A percentile compares a stretch with the other conserved stretches of the same genome.
Conservation (phyloP, 1,284 basidiomycete species). For the Afroboletus lepidellus region DNA sequence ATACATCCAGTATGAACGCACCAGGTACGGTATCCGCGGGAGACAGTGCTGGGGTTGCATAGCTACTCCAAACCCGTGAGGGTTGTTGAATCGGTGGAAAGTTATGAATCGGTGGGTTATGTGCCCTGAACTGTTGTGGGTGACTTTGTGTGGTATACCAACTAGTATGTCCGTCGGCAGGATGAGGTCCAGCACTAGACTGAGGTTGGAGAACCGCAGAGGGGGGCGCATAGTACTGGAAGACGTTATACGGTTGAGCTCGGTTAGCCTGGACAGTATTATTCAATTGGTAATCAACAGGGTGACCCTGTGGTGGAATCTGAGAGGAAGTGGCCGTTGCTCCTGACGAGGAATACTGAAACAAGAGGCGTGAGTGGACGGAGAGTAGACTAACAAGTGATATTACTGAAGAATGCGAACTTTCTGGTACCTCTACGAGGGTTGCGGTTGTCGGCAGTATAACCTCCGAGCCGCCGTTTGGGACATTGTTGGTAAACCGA, state of each 20-base stretch:
- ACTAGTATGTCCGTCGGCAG: constrained; percentile 9
- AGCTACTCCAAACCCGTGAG: constrained; percentile 9
- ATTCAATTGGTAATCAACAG: constrained; percentile 4
- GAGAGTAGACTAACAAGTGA: background rate
- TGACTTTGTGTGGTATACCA: constrained; percentile 16
- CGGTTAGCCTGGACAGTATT: constrained; percentile 2
- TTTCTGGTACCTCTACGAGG: constrained; percentile 31
- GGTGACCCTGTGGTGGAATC: constrained; percentile 3
- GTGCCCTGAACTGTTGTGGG: constrained; percentile 1
- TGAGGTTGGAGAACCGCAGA: constrained; percentile 1
- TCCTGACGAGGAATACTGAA: constrained; percentile 12
- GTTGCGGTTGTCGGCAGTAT: constrained; percentile 33
- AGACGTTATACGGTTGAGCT: constrained; percentile 6
- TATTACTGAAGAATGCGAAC: constrained; percentile 18
- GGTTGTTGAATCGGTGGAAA: constrained; percentile 12
- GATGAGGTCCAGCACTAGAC: background rate
- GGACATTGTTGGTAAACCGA: constrained; percentile 12
- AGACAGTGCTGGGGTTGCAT: constrained; percentile 9
- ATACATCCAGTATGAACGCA: constrained; percentile 10
- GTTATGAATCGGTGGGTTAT: constrained; percentile 3
- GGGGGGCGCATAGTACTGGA: constrained; percentile 10
- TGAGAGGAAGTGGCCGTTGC: background rate
- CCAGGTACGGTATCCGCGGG: constrained; percentile 1
- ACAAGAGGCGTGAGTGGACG: constrained; percentile 6
- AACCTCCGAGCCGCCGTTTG: constrained; percentile 15